phyloP scores from a whole-genome alignment of 495 filamentous ascomycete genomes.

The Penicillium roqueforti region DNA sequence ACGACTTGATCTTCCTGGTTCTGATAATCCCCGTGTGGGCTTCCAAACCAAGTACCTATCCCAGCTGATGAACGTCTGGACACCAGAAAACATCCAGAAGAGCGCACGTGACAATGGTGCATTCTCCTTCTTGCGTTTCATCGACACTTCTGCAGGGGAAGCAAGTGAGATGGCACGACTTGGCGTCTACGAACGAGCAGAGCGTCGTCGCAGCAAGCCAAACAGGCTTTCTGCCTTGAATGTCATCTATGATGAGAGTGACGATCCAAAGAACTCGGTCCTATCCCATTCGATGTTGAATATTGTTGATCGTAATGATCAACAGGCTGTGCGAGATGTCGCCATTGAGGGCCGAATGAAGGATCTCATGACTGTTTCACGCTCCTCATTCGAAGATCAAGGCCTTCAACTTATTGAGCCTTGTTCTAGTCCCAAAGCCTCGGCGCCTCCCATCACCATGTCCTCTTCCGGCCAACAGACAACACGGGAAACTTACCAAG shows the following conservation, averaged over 20 bases:
- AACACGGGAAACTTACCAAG: constrained; percentile 62
- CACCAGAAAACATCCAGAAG: constrained; percentile 68
- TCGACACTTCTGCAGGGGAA: constrained; percentile 71
- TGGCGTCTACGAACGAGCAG: constrained; percentile 61
- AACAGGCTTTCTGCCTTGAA: constrained; percentile 50
- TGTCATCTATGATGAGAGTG: constrained; percentile 56
- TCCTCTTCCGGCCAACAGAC: constrained; percentile 66
- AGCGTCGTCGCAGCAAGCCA: constrained; percentile 44
- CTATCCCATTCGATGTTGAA: constrained; percentile 76
- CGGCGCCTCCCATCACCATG: constrained; percentile 85
- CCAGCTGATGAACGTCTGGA: constrained; percentile 86
- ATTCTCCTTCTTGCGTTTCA: constrained; percentile 90
- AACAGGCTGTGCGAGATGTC: constrained; percentile 62
- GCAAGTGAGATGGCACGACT: constrained; percentile 61
- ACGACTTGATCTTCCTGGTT: constrained; percentile 69
- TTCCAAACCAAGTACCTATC: constrained; percentile 69
- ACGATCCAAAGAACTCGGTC: constrained; percentile 38
- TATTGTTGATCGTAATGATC: constrained; percentile 66
- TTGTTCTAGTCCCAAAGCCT: constrained; percentile 65
- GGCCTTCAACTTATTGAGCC: constrained; percentile 76
- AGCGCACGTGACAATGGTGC: constrained; percentile 51
- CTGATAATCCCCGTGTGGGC: constrained; percentile 68
- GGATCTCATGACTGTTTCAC: constrained; percentile 75
- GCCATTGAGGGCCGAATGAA: constrained; percentile 67
- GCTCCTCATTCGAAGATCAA: constrained; percentile 57